Evolutionary conservation across 164 flowering plant species (phyloP).

Genomic region (Amborella trichopoda): DNA sequence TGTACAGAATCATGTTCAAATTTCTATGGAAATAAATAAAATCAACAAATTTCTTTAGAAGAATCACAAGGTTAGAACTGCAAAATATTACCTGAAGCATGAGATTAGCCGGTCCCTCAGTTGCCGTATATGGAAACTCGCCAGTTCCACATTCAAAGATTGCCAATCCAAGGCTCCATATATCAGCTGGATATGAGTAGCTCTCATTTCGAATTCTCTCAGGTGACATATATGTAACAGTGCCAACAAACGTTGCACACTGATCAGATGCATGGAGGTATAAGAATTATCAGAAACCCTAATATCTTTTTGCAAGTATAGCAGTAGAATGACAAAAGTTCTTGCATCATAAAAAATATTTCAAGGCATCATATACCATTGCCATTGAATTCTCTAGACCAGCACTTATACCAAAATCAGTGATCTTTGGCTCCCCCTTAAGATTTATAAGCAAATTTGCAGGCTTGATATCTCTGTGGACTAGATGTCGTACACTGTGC

Average conservation of each 20-base stretch:
- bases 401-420: constrained; percentile 98
- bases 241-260: constrained; percentile 99
- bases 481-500: constrained; percentile 91
- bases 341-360: not conserved
- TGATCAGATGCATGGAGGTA: too few relatives aligned
- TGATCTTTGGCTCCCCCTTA: constrained; percentile 95
- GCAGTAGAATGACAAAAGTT: too few relatives aligned
- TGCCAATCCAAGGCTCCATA: constrained; percentile 99
- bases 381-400: constrained; percentile 96
- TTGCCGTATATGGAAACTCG: constrained; percentile 92
- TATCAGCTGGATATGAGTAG: constrained; percentile 97
- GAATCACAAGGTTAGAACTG: too few relatives aligned
- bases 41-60: too few relatives aligned
- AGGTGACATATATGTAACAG: constrained; percentile 99
- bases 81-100: constrained; percentile 72
- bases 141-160: constrained; percentile 97
- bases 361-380: constrained; percentile 45
- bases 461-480: constrained; percentile 98
- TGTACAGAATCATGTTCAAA: not conserved
- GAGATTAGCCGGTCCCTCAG: constrained; percentile 90
- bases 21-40: too few relatives aligned
- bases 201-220: constrained; percentile 89
- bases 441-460: constrained; percentile 96
- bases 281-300: too few relatives aligned
- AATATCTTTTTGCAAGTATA: too few relatives aligned